A percentile compares a stretch with the other conserved stretches of the same genome.
These are phyloP conservation scores for Sphagnum tenellum DNA, from an alignment of 225 moss, liverwort and hornwort species.

Conservation along the genomic window DNA sequence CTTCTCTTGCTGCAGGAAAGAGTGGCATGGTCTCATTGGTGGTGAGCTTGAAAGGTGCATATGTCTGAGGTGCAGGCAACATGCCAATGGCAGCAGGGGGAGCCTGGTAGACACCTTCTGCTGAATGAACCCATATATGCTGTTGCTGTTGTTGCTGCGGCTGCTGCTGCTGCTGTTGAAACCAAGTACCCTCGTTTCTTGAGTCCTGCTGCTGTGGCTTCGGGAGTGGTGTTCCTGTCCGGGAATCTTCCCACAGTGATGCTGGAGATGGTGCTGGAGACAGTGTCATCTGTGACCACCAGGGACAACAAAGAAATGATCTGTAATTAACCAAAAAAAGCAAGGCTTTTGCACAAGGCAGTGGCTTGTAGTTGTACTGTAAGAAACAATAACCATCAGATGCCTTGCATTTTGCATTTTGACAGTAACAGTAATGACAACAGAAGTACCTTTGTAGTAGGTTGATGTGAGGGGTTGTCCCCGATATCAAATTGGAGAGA, in stretches of 20 bases:
- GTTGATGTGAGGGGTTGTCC: conserved; percentile 17
- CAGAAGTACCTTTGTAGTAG: conserved; percentile 2
- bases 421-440: no score
- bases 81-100: conserved; percentile 1
- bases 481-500: conserved; percentile 22
- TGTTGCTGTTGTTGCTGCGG: neutral
- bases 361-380: no score
- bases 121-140: neutral
- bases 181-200: neutral
- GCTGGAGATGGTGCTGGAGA: no score
- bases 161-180: conserved; percentile 1
- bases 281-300: no score
- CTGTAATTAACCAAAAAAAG: no score
- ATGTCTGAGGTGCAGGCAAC: conserved; percentile 1
- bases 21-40: conserved; percentile 14
- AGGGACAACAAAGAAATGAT: no score
- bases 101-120: conserved; percentile 6
- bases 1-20: conserved; percentile 24
- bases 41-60: conserved; percentile 10
- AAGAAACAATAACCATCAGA: no score
- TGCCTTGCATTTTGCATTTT: no score
- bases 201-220: conserved; percentile 13
- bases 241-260: conserved; percentile 9
- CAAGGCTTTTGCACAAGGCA: no score
- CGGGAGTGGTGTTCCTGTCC: conserved; percentile 6